Percentiles rank a stretch among this genome's conserved stretches.
Conservation (phyloP, 257 asterid genomes). For the Galeopsis tetrahit region DNA sequence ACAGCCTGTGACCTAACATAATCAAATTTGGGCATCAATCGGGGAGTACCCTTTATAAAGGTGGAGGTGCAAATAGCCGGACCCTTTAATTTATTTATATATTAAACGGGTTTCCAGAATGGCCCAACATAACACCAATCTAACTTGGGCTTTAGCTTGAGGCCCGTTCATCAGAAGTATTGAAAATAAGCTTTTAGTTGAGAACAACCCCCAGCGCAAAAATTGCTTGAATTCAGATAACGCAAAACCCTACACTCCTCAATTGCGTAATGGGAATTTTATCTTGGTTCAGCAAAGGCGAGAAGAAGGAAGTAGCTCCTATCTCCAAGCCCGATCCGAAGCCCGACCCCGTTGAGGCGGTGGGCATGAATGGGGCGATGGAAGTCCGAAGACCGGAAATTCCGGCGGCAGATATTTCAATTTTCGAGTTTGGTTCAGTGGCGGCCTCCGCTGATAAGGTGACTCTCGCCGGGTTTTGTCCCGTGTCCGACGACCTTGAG, state of each 20-base stretch:
- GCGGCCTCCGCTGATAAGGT: constrained; percentile 80
- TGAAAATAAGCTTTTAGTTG: not conserved
- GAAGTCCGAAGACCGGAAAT: constrained; percentile 61
- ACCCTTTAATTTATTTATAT: too few species aligned
- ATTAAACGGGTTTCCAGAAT: not conserved
- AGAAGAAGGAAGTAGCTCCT: constrained; percentile 32
- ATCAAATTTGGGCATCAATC: too few species aligned
- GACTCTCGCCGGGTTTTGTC: constrained; percentile 80
- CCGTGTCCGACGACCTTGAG: constrained; percentile 84
- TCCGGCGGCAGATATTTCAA: constrained; percentile 49
- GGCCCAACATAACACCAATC: not conserved
- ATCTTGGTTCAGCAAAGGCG: constrained; percentile 57
- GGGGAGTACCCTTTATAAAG: too few species aligned
- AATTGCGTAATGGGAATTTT: constrained; percentile 51
- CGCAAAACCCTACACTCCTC: constrained; percentile 40
- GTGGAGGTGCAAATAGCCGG: too few species aligned
- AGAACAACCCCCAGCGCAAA: not conserved
- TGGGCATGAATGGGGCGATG: constrained; percentile 86
- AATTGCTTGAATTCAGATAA: constrained; percentile 17
- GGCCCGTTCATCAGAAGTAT: not conserved
- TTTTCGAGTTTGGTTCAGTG: constrained; percentile 83
- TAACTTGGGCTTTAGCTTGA: not conserved
- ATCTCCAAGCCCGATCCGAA: constrained; percentile 42
- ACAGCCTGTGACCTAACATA: too few species aligned
- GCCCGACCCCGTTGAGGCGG: constrained; percentile 43